A percentile compares a stretch with the other conserved stretches of the same genome.
phyloP scores from a whole-genome alignment of 2,329 filamentous ascomycete genomes.

The Hortaea werneckii region DNA sequence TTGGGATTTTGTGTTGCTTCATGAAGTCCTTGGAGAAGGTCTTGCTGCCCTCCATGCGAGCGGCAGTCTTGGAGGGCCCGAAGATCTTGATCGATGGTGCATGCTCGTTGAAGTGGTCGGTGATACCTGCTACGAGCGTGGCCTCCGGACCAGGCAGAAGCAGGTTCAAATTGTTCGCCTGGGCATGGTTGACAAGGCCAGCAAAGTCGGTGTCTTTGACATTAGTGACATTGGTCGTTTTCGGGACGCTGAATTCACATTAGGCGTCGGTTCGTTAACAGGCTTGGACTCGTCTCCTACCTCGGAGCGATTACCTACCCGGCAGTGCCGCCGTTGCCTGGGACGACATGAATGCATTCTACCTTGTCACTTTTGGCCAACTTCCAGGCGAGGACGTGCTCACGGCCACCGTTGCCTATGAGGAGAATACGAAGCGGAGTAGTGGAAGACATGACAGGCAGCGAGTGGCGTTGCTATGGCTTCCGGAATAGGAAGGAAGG shows the following conservation, averaged over 20 bases:
- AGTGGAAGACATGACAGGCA: not conserved
- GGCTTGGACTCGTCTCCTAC: not conserved
- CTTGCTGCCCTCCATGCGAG: slow-evolving; percentile 90
- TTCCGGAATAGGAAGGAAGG: slow-evolving; percentile 1
- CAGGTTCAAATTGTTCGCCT: slow-evolving; percentile 64
- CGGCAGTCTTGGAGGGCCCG: slow-evolving; percentile 74
- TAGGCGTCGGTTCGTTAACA: too few species aligned
- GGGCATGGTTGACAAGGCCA: slow-evolving; percentile 64
- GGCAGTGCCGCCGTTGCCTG: slow-evolving; percentile 81
- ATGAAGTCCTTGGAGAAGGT: slow-evolving; percentile 98
- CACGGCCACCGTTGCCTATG: slow-evolving; percentile 85
- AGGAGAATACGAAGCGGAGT: slow-evolving; percentile 60
- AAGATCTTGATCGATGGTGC: slow-evolving; percentile 59
- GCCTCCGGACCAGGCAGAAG: slow-evolving; percentile 87
- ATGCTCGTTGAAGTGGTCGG: slow-evolving; percentile 60
- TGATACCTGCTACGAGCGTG: slow-evolving; percentile 84
- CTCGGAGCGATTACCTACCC: slow-evolving; percentile 20
- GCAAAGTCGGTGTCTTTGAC: slow-evolving; percentile 69
- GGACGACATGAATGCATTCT: slow-evolving; percentile 58
- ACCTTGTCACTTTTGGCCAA: slow-evolving; percentile 72
- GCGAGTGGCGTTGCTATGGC: slow-evolving; percentile 4
- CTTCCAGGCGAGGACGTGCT: slow-evolving; percentile 93
- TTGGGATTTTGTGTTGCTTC: slow-evolving; percentile 81
- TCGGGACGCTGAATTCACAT: slow-evolving; percentile 18
- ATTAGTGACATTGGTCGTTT: slow-evolving; percentile 49